A percentile compares a stretch with the other conserved stretches of the same genome.
Evolutionary conservation across 306 rosid species (phyloP).

Genomic region (Acacia confusa): DNA sequence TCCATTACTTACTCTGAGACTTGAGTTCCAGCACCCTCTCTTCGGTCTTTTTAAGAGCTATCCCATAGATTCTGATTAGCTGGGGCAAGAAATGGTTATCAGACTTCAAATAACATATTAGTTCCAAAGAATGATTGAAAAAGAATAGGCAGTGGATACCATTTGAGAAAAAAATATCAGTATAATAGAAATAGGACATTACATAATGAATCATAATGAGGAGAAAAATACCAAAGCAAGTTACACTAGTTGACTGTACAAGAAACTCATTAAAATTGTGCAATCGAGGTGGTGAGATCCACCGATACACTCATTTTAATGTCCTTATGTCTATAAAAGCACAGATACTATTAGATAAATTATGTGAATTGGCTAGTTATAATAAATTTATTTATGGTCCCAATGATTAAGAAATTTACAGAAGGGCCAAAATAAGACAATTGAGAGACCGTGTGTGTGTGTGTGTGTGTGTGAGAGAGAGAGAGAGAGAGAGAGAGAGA

Average conservation of each 20-base stretch:
- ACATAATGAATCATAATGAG: not conserved
- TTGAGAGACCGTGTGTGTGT: not conserved
- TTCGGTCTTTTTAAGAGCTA: conserved; percentile 76
- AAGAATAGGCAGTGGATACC: not conserved
- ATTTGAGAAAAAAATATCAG: not conserved
- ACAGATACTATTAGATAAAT: not conserved
- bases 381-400: not conserved
- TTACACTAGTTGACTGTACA: not conserved
- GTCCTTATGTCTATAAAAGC: not conserved
- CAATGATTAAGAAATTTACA: not conserved
- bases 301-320: not conserved
- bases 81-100: conserved; percentile 34
- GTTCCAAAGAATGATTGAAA: not conserved
- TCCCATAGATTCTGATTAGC: conserved; percentile 75
- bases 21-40: conserved; percentile 79
- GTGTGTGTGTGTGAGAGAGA: not conserved
- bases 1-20: conserved; percentile 56
- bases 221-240: not conserved
- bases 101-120: not conserved
- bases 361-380: not conserved
- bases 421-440: not conserved
- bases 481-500: no score
- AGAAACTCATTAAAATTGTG: not conserved
- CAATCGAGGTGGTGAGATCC: not conserved
- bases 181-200: not conserved